Evolutionary conservation across 2,329 filamentous ascomycete species (phyloP).

Genomic region (Trichophyton rubrum): DNA sequence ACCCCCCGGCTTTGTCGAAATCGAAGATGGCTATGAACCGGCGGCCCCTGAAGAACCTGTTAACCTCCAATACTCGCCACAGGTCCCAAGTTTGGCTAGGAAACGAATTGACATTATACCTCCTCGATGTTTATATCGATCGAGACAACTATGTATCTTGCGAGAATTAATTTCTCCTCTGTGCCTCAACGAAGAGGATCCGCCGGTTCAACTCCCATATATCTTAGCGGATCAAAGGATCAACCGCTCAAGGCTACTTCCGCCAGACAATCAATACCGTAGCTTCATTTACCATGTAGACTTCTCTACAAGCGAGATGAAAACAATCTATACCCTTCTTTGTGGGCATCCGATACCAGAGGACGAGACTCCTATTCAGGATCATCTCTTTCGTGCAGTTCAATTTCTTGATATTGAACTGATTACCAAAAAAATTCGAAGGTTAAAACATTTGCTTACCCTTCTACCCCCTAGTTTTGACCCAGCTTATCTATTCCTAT

Average conservation of each 20-base stretch:
- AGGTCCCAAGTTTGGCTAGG: neutral
- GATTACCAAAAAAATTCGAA: neutral
- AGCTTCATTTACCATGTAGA: conserved; percentile 17
- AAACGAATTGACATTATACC: neutral
- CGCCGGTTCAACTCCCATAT: neutral
- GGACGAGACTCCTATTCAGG: conserved; percentile 15
- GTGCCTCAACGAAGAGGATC: neutral
- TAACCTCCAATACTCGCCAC: neutral
- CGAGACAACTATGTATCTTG: neutral
- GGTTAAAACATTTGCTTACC: neutral
- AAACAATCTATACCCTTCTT: conserved; percentile 15
- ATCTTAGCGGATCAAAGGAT: neutral
- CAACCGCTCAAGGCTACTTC: too few species aligned
- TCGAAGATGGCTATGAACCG: neutral
- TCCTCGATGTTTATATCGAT: neutral
- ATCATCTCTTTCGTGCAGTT: conserved; percentile 14
- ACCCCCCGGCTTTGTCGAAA: conserved; percentile 12
- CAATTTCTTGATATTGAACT: neutral
- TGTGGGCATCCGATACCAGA: neutral
- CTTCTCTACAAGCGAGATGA: conserved; percentile 17
- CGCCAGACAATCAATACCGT: too few species aligned
- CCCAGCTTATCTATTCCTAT: neutral
- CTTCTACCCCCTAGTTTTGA: neutral
- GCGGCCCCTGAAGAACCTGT: neutral
- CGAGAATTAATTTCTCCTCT: neutral